phyloP scores from a whole-genome alignment of 78 protist species.

The Dictyostelium purpureum region DNA sequence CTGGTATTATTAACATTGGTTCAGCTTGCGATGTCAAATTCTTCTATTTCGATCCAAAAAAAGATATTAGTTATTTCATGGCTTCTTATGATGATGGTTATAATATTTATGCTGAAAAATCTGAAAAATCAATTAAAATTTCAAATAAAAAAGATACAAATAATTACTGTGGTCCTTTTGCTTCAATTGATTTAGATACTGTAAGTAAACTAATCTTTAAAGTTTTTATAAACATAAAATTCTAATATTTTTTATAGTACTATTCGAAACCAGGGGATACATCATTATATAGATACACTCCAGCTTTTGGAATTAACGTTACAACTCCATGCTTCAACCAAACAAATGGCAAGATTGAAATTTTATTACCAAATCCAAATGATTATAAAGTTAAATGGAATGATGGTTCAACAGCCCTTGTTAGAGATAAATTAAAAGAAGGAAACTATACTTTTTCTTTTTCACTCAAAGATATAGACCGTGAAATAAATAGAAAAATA shows the following conservation, averaged over 20 bases:
- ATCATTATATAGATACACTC: constrained; percentile 15
- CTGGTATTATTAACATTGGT: not conserved
- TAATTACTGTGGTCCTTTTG: constrained; percentile 47
- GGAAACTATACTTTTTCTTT: not conserved
- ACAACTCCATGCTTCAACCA: constrained; percentile 36
- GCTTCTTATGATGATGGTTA: constrained; percentile 32
- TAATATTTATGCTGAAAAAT: not conserved
- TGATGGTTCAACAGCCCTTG: not conserved
- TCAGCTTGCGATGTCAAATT: constrained; percentile 12
- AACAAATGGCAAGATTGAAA: constrained; percentile 41
- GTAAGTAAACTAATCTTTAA: constrained; percentile 22
- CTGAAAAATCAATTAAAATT: not conserved
- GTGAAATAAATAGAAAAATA: not conserved
- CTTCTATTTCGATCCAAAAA: not conserved
- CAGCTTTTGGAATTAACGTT: constrained; percentile 12
- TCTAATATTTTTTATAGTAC: not conserved
- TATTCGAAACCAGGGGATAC: not conserved
- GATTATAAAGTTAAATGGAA: constrained; percentile 34
- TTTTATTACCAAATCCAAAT: not conserved
- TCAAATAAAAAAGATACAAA: not conserved
- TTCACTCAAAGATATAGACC: not conserved
- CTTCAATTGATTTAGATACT: constrained; percentile 42
- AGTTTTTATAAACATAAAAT: not conserved
- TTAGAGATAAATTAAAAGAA: not conserved
- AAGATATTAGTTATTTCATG: not conserved